A percentile compares a stretch with the other conserved stretches of the same genome.
phyloP scores from a whole-genome alignment of 257 asterid genomes.

The Solanum lycopersicoides region DNA sequence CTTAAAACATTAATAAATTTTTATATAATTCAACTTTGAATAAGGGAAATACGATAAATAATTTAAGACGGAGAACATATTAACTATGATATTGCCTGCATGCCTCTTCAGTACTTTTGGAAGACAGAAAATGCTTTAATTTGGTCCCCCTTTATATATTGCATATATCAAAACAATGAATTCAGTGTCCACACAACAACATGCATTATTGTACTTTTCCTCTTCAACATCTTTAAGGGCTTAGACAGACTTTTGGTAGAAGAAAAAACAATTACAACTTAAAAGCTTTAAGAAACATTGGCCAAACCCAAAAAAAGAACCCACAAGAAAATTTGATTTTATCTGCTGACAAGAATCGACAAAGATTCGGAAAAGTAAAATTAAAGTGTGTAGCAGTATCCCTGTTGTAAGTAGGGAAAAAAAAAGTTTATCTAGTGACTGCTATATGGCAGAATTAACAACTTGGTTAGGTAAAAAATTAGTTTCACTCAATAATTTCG shows the following conservation, averaged over 20 bases:
- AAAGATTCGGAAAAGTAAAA: background rate
- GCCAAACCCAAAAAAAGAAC: background rate
- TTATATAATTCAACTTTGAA: background rate
- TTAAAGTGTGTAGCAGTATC: background rate
- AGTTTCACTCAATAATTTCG: background rate
- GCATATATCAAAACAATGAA: slow-evolving; percentile 2
- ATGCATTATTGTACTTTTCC: background rate
- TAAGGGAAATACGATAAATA: background rate
- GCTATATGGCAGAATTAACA: background rate
- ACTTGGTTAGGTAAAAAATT: background rate
- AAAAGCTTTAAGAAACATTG: background rate
- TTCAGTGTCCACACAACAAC: background rate
- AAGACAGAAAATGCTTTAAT: background rate
- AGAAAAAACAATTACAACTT: background rate
- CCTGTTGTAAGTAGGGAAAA: background rate
- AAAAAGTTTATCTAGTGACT: background rate
- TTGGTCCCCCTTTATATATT: slow-evolving; percentile 3
- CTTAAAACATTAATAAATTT: background rate
- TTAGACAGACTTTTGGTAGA: background rate
- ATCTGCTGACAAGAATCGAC: background rate
- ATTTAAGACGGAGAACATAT: background rate
- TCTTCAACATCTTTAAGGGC: background rate
- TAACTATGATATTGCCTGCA: background rate
- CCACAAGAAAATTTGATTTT: background rate
- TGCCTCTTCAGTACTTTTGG: background rate